Conservation (phyloP, 2,329 filamentous ascomycete genomes). For the Clonostachys sp. region DNA sequence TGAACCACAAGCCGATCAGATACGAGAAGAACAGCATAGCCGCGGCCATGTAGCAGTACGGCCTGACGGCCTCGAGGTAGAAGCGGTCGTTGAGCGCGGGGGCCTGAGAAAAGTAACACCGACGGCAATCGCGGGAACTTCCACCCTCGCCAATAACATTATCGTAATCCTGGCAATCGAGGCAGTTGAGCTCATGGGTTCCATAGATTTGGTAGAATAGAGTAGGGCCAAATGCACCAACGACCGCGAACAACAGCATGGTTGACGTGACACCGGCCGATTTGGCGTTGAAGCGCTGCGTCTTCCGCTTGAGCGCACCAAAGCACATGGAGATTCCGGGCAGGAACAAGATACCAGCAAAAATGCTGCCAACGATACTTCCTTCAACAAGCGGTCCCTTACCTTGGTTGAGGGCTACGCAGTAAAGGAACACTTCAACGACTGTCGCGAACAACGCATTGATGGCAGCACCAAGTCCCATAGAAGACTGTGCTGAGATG, state of each 20-base stretch:
- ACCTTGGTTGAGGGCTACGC: constrained; percentile 85
- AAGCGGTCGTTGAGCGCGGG: constrained; percentile 83
- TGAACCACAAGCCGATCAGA: constrained; percentile 91
- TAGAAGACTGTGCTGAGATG: constrained; percentile 96
- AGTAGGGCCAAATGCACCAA: constrained; percentile 91
- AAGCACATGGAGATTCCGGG: constrained; percentile 98
- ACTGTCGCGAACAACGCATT: constrained; percentile 98
- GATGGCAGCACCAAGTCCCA: constrained; percentile 94
- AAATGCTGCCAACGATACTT: constrained; percentile 96
- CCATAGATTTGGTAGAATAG: constrained; percentile 99
- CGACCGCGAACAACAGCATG: constrained; percentile 94
- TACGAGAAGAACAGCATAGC: constrained; percentile 87
- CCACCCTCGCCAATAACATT: constrained; percentile 20
- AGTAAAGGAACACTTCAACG: constrained; percentile 97
- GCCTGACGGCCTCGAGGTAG: constrained; percentile 84
- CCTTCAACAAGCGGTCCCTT: constrained; percentile 93
- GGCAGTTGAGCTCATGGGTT: constrained; percentile 90
- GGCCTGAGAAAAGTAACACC: constrained; percentile 89
- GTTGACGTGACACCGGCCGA: constrained; percentile 96
- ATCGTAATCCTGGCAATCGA: constrained; percentile 50
- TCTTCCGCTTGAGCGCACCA: constrained; percentile 95
- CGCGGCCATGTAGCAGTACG: constrained; percentile 89
- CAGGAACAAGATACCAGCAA: constrained; percentile 91
- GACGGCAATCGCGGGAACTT: constrained; percentile 70
- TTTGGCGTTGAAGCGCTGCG: constrained; percentile 94